Percentiles rank a stretch among this genome's conserved stretches.
Conservation (phyloP, 176 grass and related monocot species). For the Juncus inflexus region DNA sequence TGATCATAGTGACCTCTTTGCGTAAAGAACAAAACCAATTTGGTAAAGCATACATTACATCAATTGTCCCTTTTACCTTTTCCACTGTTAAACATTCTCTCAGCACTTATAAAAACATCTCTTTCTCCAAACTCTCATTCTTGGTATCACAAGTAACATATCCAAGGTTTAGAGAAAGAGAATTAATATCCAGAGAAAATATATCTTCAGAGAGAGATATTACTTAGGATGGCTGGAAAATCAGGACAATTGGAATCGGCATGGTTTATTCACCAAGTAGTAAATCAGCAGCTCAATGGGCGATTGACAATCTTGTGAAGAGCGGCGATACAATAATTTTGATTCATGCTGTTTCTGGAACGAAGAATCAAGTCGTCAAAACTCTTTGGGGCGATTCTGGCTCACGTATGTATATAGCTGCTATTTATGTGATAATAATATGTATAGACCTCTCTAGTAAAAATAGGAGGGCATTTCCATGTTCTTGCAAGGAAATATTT, state of each 20-base stretch:
- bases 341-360: conserved; percentile 55
- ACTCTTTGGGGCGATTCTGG: conserved; percentile 64
- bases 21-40: conserved; percentile 27
- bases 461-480: too few species aligned
- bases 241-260: conserved; percentile 48
- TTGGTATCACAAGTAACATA: not conserved
- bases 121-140: not conserved
- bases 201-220: not conserved
- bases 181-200: not conserved
- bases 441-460: too few species aligned
- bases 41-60: conserved; percentile 24
- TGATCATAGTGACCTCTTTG: too few species aligned
- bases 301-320: conserved; percentile 37
- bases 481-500: too few species aligned
- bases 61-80: not conserved
- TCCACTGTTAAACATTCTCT: conserved; percentile 19
- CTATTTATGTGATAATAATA: too few species aligned
- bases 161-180: not conserved
- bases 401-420: conserved; percentile 33
- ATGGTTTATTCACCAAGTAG: conserved; percentile 81
- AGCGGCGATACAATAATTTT: conserved; percentile 48
- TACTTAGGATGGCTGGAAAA: conserved; percentile 23
- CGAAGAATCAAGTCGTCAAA: conserved; percentile 46
- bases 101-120: conserved; percentile 11
- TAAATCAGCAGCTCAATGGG: conserved; percentile 59